Evolutionary conservation across 2,329 filamentous ascomycete species (phyloP).

Genomic region (Furcasterigmium furcatum): DNA sequence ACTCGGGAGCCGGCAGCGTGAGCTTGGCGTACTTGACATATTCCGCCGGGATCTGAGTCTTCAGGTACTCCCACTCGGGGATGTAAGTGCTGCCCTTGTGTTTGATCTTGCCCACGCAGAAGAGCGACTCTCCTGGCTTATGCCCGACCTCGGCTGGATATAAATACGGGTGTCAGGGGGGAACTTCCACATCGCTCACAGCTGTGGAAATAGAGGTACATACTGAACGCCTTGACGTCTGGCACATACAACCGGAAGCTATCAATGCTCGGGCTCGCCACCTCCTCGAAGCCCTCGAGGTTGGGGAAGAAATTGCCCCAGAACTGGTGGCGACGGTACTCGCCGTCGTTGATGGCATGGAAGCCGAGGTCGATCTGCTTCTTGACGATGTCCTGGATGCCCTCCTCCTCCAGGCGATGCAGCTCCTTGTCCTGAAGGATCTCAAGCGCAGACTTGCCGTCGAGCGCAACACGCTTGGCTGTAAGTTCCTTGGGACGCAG

Average conservation of each 20-base stretch:
- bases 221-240: conserved; percentile 37
- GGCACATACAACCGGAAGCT: conserved; percentile 34
- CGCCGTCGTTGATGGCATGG: conserved; percentile 66
- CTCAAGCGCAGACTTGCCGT: conserved; percentile 19
- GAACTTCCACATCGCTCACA: too few relatives aligned
- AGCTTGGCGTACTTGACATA: conserved; percentile 63
- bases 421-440: conserved; percentile 47
- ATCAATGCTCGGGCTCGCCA: conserved; percentile 23
- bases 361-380: conserved; percentile 66
- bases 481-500: conserved; percentile 55
- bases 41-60: conserved; percentile 50
- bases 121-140: conserved; percentile 41
- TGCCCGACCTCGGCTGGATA: conserved; percentile 36
- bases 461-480: conserved; percentile 24
- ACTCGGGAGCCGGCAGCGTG: conserved; percentile 59
- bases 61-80: conserved; percentile 37
- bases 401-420: conserved; percentile 59
- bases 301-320: conserved; percentile 31
- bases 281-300: conserved; percentile 37
- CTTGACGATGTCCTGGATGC: conserved; percentile 65
- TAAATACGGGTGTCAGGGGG: neutral
- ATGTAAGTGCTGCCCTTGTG: conserved; percentile 40
- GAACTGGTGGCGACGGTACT: conserved; percentile 47
- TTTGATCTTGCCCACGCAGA: conserved; percentile 43
- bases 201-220: conserved; percentile 2